Evolutionary conservation across 2,329 filamentous ascomycete species (phyloP).

Genomic region (Lasiodiplodia citricola): DNA sequence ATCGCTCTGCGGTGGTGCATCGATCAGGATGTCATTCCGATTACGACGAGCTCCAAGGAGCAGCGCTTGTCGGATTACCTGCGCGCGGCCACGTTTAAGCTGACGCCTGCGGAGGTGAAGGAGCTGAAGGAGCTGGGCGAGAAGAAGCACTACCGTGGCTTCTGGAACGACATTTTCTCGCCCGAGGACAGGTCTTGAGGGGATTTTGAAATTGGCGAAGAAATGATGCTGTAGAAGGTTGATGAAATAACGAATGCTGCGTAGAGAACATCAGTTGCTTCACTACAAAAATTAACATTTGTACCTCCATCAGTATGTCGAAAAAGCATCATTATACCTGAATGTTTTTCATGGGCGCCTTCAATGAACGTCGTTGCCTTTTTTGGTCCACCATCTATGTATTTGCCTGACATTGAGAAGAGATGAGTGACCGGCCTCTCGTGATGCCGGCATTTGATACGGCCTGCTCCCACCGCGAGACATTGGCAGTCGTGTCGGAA

Average conservation of each 20-base stretch:
- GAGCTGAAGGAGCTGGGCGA: slow-evolving; percentile 56
- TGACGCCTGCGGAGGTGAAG: slow-evolving; percentile 64
- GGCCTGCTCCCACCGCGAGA: too few species aligned
- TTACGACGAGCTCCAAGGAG: slow-evolving; percentile 67
- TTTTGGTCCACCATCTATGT: too few species aligned
- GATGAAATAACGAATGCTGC: background rate
- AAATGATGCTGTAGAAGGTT: background rate
- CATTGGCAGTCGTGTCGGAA: too few species aligned
- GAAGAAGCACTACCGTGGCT: slow-evolving; percentile 66
- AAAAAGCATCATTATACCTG: background rate
- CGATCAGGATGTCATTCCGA: slow-evolving; percentile 63
- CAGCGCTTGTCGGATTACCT: slow-evolving; percentile 64
- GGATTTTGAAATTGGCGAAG: too few species aligned
- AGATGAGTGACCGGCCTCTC: too few species aligned
- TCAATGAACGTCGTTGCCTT: background rate
- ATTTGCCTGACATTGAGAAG: too few species aligned
- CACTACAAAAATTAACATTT: background rate
- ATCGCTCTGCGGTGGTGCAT: slow-evolving; percentile 65
- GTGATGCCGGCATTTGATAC: too few species aligned
- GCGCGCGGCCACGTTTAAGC: slow-evolving; percentile 60
- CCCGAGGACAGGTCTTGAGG: slow-evolving; percentile 55
- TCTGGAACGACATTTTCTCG: slow-evolving; percentile 62
- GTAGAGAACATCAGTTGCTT: background rate
- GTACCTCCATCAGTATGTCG: background rate
- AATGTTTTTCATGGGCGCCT: background rate